A percentile compares a stretch with the other conserved stretches of the same genome.
Conservation (phyloP, 2,329 filamentous ascomycete species). For the Cadophora sp. region DNA sequence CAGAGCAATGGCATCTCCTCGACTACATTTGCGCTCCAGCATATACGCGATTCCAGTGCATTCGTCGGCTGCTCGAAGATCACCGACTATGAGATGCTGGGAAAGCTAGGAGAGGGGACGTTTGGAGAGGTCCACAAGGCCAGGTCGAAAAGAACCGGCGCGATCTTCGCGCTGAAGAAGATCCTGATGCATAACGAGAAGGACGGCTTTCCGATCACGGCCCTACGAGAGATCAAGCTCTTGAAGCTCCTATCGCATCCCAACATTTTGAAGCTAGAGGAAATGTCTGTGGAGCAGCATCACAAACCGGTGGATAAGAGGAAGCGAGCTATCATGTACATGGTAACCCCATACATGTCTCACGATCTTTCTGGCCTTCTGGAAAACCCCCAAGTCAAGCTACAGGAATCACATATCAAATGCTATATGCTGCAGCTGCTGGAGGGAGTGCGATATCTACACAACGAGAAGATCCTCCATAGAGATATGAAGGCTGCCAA, state of each 20-base stretch:
- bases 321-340: conserved; percentile 90
- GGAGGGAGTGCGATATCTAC: conserved; percentile 87
- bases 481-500: conserved; percentile 99
- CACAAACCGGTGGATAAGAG: conserved; percentile 68
- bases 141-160: conserved; percentile 74
- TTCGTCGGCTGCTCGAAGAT: conserved; percentile 89
- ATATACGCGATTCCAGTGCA: conserved; percentile 59
- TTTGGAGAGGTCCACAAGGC: conserved; percentile 98
- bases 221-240: conserved; percentile 95
- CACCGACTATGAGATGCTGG: conserved; percentile 77
- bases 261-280: conserved; percentile 86
- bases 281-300: conserved; percentile 92
- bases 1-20: conserved; percentile 53
- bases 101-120: conserved; percentile 91
- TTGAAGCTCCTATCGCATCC: conserved; percentile 92
- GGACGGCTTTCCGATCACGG: conserved; percentile 99
- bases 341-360: conserved; percentile 99
- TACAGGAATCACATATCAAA: conserved; percentile 92
- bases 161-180: conserved; percentile 90
- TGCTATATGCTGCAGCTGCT: conserved; percentile 96
- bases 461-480: conserved; percentile 89
- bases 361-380: conserved; percentile 97
- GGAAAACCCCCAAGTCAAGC: conserved; percentile 89
- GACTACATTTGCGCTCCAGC: conserved; percentile 59
- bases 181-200: conserved; percentile 99